Evolutionary conservation across 176 grass and related monocot species (phyloP).

Genomic region (Rhynchospora pubera): DNA sequence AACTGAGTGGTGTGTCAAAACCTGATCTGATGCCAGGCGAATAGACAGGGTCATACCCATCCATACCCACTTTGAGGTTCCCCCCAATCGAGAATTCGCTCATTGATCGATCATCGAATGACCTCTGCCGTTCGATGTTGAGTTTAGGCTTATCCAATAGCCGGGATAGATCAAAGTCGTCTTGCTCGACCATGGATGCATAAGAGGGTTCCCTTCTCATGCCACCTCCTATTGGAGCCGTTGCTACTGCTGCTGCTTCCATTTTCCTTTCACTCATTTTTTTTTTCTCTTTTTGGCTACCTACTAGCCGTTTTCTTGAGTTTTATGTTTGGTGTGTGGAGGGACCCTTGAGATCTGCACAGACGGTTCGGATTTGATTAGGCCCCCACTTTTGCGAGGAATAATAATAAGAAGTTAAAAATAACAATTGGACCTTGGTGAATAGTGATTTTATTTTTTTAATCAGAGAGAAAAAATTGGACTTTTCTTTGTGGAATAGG

Average conservation of each 20-base stretch:
- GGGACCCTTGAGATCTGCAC: conserved; percentile 26
- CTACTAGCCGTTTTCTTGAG: conserved; percentile 25
- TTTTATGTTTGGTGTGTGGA: conserved; percentile 15
- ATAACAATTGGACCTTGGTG: background rate
- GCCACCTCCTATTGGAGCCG: conserved; percentile 7
- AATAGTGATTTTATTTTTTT: background rate
- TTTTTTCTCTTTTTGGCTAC: background rate
- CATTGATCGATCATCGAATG: conserved; percentile 73
- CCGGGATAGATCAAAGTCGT: conserved; percentile 67
- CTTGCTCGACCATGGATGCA: conserved; percentile 48
- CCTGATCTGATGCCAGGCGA: conserved; percentile 52
- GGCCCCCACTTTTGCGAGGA: background rate
- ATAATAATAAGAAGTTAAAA: background rate
- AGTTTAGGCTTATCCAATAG: conserved; percentile 59
- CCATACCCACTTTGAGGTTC: conserved; percentile 14
- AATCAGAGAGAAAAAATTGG: background rate
- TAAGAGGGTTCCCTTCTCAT: conserved; percentile 50
- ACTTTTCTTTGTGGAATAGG: background rate
- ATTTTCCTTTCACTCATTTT: conserved; percentile 16
- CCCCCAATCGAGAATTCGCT: conserved; percentile 43
- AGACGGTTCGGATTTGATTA: conserved; percentile 18
- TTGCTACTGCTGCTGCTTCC: conserved; percentile 36
- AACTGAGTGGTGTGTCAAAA: conserved; percentile 52
- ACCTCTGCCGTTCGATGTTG: conserved; percentile 79
- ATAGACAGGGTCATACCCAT: conserved; percentile 58